Conservation (phyloP, 331 rosid genomes). For the Spiraea crenata region DNA sequence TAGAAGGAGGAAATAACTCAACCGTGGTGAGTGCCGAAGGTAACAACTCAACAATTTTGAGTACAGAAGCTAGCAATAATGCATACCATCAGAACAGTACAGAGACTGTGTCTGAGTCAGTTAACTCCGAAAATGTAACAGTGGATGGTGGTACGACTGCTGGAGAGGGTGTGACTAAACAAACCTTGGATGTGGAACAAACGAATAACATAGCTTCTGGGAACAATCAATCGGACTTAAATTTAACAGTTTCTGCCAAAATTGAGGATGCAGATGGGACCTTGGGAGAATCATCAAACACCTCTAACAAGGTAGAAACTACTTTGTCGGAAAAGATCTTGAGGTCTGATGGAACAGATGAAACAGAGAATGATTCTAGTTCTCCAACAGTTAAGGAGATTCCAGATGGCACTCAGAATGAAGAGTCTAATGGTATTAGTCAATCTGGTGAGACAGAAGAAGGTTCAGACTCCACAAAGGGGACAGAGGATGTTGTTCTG, state of each 20-base stretch:
- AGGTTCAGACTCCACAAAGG: constrained; percentile 34
- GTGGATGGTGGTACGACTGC: constrained; percentile 22
- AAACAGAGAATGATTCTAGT: constrained; percentile 28
- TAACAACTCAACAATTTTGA: constrained; percentile 23
- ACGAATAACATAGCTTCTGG: constrained; percentile 25
- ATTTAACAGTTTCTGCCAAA: constrained; percentile 26
- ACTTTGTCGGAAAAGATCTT: constrained; percentile 26
- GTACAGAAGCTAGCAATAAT: constrained; percentile 19
- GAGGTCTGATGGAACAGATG: constrained; percentile 34
- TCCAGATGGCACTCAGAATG: constrained; percentile 38
- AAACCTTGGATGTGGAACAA: constrained; percentile 29
- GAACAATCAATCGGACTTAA: constrained; percentile 30
- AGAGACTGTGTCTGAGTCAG: constrained; percentile 26
- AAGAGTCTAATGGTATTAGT: constrained; percentile 31
- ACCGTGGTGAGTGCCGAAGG: constrained; percentile 24
- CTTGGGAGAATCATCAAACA: constrained; percentile 32
- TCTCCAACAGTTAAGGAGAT: constrained; percentile 36
- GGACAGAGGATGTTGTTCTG: constrained; percentile 34
- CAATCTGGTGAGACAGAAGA: constrained; percentile 29
- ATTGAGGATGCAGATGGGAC: constrained; percentile 36
- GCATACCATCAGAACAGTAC: constrained; percentile 40
- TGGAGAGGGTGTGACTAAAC: constrained; percentile 29
- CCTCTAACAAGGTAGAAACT: constrained; percentile 22
- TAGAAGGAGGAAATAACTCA: constrained; percentile 35
- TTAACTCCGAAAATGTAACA: constrained; percentile 37